phyloP scores from a whole-genome alignment of 2,329 filamentous ascomycete species.

The Myrmaecium sp. region DNA sequence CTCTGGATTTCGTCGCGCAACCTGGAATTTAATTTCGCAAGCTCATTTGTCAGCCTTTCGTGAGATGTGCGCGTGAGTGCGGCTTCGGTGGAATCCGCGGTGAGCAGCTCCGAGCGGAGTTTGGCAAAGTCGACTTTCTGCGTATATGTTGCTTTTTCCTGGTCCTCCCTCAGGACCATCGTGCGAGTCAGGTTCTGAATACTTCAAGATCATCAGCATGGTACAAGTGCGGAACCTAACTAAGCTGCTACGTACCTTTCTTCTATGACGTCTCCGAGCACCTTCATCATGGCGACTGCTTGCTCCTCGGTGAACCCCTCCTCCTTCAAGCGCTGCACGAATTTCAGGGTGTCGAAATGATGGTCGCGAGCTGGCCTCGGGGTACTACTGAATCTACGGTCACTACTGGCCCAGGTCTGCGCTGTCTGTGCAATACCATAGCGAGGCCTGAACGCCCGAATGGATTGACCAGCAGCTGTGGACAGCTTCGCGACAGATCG shows the following conservation, averaged over 20 bases:
- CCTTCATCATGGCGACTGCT: conserved; percentile 95
- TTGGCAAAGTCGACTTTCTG: conserved; percentile 98
- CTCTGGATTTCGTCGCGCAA: conserved; percentile 86
- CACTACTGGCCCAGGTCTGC: no score
- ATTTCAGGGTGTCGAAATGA: conserved; percentile 96
- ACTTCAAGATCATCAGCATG: conserved; percentile 25
- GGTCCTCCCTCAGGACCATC: conserved; percentile 93
- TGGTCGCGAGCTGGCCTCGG: conserved; percentile 52
- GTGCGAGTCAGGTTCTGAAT: conserved; percentile 95
- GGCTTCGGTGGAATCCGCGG: conserved; percentile 78
- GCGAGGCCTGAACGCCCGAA: no score
- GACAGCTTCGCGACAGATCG: no score
- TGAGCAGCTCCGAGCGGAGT: conserved; percentile 82
- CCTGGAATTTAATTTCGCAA: conserved; percentile 80
- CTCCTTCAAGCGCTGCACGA: conserved; percentile 73
- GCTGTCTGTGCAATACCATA: no score
- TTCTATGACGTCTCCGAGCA: conserved; percentile 90
- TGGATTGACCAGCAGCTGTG: no score
- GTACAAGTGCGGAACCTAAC: background rate
- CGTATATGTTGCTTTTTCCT: conserved; percentile 58
- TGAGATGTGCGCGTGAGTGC: conserved; percentile 78
- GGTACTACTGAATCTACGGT: conserved; percentile 50
- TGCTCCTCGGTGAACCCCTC: conserved; percentile 95
- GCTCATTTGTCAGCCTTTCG: conserved; percentile 83
- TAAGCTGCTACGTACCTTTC: conserved; percentile 46